Conservation (phyloP, 352 stramenopile genomes). For the Phytophthora chlamydospora region DNA sequence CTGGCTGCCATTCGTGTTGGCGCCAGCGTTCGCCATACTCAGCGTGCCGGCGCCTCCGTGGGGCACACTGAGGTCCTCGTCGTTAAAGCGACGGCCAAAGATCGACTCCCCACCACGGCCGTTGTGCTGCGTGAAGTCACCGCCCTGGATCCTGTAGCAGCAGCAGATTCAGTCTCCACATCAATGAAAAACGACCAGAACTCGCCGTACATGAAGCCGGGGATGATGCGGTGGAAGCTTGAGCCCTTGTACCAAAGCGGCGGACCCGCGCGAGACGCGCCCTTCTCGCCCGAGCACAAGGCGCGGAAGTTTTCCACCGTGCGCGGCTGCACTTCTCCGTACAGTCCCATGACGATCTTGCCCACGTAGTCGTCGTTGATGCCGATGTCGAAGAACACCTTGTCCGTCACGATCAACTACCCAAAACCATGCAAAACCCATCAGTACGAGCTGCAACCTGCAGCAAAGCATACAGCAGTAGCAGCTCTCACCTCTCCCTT, state of each 20-base stretch:
- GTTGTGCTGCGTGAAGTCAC: slow-evolving; percentile 95
- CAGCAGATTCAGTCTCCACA: background rate
- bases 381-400: slow-evolving; percentile 97
- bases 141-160: slow-evolving; percentile 86
- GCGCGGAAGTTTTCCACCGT: slow-evolving; percentile 83
- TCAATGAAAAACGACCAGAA: slow-evolving; percentile 11
- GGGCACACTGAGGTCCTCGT: slow-evolving; percentile 89
- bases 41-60: slow-evolving; percentile 78
- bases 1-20: slow-evolving; percentile 94
- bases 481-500: slow-evolving; percentile 46
- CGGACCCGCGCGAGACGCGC: slow-evolving; percentile 88
- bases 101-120: slow-evolving; percentile 95
- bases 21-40: slow-evolving; percentile 90
- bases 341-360: slow-evolving; percentile 83
- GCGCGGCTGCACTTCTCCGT: slow-evolving; percentile 78
- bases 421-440: slow-evolving; percentile 1
- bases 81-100: slow-evolving; percentile 92
- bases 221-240: slow-evolving; percentile 97
- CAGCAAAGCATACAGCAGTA: background rate
- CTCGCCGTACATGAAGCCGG: slow-evolving; percentile 87
- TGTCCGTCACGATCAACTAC: slow-evolving; percentile 75
- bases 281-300: slow-evolving; percentile 81
- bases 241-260: slow-evolving; percentile 95
- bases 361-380: slow-evolving; percentile 93
- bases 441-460: background rate